Percentiles rank a stretch among this genome's conserved stretches.
Evolutionary conservation across 768 basidiomycete species (phyloP).

Genomic region (Rhodotorula diobovata): DNA sequence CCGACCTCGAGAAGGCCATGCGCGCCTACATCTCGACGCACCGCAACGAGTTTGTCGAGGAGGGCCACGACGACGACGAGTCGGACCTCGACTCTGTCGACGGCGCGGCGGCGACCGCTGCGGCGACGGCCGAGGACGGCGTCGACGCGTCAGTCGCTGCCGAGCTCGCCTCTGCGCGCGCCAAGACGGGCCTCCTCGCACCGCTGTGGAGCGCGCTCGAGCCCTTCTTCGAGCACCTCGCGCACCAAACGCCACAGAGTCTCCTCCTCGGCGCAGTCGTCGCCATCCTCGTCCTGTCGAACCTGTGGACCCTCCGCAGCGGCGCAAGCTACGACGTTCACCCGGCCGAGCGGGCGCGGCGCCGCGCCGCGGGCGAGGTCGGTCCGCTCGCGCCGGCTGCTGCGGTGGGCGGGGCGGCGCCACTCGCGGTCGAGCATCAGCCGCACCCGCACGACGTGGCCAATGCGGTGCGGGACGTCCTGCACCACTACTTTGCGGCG

Average conservation of each 20-base stretch:
- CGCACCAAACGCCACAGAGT: constrained; percentile 48
- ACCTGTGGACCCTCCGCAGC: constrained; percentile 63
- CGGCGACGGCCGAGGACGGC: constrained; percentile 8
- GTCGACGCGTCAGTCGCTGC: background rate
- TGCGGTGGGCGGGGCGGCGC: background rate
- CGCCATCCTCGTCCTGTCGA: constrained; percentile 66
- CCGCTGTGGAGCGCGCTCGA: constrained; percentile 32
- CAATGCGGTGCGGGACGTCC: constrained; percentile 40
- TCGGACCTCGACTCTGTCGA: background rate
- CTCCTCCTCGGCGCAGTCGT: constrained; percentile 69
- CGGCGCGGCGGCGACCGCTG: constrained; percentile 3
- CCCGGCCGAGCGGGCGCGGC: constrained; percentile 4
- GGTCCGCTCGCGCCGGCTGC: constrained; percentile 4
- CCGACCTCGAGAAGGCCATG: constrained; percentile 77
- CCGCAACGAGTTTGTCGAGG: constrained; percentile 80
- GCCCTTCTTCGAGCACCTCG: constrained; percentile 32
- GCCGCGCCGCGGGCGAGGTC: background rate
- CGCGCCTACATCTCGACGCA: constrained; percentile 82
- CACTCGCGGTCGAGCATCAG: no score
- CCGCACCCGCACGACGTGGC: constrained; percentile 33
- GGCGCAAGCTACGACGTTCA: constrained; percentile 8
- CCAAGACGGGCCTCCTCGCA: background rate
- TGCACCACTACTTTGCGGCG: constrained; percentile 40
- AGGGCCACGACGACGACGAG: constrained; percentile 51
- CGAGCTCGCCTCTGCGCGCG: background rate